Base-by-base conservation (phyloP, 148 eudicot genomes). In the Euryodendron excelsum region DNA sequence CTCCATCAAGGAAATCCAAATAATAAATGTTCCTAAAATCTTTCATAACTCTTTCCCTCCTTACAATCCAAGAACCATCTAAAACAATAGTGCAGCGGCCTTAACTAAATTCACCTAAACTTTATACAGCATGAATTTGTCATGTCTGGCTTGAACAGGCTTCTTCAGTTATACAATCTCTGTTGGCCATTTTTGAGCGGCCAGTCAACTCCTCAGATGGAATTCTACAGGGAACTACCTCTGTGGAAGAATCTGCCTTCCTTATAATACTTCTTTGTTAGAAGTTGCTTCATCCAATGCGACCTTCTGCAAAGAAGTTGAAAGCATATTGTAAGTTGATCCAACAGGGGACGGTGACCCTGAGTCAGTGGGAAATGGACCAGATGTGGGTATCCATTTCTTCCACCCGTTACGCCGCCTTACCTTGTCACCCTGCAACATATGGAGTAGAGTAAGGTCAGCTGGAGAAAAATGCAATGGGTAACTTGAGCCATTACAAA, bases 341-440 rank as follows among this genome's bases (percentile, higher is more conserved):
- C 59, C 79, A 61, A 30, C 70, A 10, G 74, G 74, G 12, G 78
- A 30, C 34, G 39, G 79, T 2, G 69, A 39, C 72, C 74, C 69
- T 9, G 82, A 72, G 39, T 74, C 79, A 5, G 67, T 10, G 11
- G 79, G 15, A 41, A 73, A 37, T 25, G 36, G 82, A 68, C 56
- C 77, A 61, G 55, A 60, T 21, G 73, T 25, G 5, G 23, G 39
- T 47, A 85, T 34, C 90, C 89, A 86, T 80, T 81, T 86, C 55
- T 48, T 79, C 91, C 91, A 88, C 23, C 78, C 85, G 5, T 77
- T 59, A 53, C 88, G 84, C 80, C 82, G 84, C 81, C 91, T 86
- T 60, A 86, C 56, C 74, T 81, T 83, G 73, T 84, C 75, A 4
- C 80, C 85, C 89, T 88, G 79, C 69, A 82, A 77, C 45, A n/a